A percentile compares a stretch with the other conserved stretches of the same genome.
phyloP scores from a whole-genome alignment of 805 yeast genomes.

The Lipomyces kockii region DNA sequence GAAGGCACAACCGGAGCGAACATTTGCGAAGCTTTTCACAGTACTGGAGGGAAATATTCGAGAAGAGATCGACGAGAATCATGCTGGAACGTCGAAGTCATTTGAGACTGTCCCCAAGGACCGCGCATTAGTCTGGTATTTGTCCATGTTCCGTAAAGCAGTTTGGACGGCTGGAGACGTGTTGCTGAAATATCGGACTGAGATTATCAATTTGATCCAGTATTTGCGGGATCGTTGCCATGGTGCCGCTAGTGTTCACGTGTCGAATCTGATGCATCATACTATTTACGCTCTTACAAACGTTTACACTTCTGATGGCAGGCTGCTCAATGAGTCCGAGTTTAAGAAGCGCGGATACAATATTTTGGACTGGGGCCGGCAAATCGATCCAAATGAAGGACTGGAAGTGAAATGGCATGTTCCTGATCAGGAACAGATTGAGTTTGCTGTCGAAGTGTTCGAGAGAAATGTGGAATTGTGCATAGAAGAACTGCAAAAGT shows the following conservation, averaged over 20 bases:
- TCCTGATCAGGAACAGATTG: conserved; percentile 62
- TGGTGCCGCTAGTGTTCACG: conserved; percentile 68
- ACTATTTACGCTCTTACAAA: conserved; percentile 66
- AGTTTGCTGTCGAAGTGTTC: conserved; percentile 65
- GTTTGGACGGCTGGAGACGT: conserved; percentile 67
- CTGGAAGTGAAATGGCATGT: conserved; percentile 73
- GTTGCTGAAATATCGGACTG: conserved; percentile 52
- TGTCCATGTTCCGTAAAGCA: conserved; percentile 70
- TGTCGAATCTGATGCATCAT: conserved; percentile 69
- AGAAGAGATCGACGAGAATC: conserved; percentile 72
- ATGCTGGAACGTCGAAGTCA: conserved; percentile 76
- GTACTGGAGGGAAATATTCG: conserved; percentile 58
- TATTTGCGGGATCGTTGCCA: conserved; percentile 53
- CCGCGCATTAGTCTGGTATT: conserved; percentile 70
- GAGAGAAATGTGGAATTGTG: conserved; percentile 50
- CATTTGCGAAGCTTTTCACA: conserved; percentile 53
- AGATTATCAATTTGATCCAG: conserved; percentile 54
- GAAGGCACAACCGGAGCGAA: conserved; percentile 60
- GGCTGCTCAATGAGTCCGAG: conserved; percentile 27
- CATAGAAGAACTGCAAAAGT: conserved; percentile 37
- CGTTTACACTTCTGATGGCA: conserved; percentile 45
- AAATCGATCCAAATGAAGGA: conserved; percentile 33
- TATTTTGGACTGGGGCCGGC: conserved; percentile 53
- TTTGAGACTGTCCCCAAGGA: conserved; percentile 79
- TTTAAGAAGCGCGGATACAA: conserved; percentile 21